Conservation (phyloP, 2,329 filamentous ascomycete species). For the Alternaria longipes region DNA sequence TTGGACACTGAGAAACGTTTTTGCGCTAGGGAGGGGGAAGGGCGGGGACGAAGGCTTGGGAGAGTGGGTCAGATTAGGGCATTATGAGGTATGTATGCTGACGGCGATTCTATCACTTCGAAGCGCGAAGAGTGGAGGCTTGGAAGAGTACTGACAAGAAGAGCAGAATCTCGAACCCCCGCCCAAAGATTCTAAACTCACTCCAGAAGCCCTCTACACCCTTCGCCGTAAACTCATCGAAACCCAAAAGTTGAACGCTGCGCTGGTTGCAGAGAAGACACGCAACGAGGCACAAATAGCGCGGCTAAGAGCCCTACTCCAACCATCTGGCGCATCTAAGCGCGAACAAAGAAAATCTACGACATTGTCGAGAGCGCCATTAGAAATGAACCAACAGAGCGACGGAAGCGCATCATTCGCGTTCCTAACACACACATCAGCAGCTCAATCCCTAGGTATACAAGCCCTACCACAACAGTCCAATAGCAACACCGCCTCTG, state of each 20-base stretch:
- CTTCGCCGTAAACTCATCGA: constrained; percentile 79
- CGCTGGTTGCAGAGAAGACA: constrained; percentile 73
- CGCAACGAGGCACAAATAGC: constrained; percentile 76
- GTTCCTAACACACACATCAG: constrained; percentile 63
- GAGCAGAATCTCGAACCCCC: constrained; percentile 39
- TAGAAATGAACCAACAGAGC: neutral
- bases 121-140: neutral
- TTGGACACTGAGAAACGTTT: constrained; percentile 82
- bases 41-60: constrained; percentile 64
- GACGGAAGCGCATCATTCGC: constrained; percentile 54
- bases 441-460: constrained; percentile 59
- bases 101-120: neutral
- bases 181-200: constrained; percentile 57
- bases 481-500: constrained; percentile 23
- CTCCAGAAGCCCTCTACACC: constrained; percentile 73
- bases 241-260: constrained; percentile 76
- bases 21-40: constrained; percentile 64
- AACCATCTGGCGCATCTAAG: constrained; percentile 25
- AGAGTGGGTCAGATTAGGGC: constrained; percentile 80
- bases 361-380: constrained; percentile 18
- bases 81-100: constrained; percentile 76
- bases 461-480: constrained; percentile 41
- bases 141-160: constrained; percentile 1
- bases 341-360: constrained; percentile 32
- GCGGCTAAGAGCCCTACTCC: constrained; percentile 68